Conservation (phyloP, 306 rosid species). For the Cercis canadensis region DNA sequence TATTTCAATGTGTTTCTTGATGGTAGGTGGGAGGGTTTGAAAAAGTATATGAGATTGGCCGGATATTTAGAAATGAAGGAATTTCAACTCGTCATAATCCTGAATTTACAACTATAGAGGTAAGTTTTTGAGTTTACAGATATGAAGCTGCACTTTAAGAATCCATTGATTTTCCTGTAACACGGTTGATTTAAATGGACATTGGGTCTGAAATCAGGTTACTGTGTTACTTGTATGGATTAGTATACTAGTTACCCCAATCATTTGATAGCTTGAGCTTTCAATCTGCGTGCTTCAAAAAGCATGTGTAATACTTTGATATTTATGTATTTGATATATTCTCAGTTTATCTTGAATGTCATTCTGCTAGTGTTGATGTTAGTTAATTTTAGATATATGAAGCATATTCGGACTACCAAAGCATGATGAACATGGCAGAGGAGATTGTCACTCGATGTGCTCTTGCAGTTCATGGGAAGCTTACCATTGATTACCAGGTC, state of each 20-base stretch:
- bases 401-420: conserved; percentile 97
- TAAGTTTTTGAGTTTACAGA: conserved; percentile 35
- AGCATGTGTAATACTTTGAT: conserved; percentile 16
- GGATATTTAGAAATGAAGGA: conserved; percentile 98
- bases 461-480: conserved; percentile 84
- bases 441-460: conserved; percentile 91
- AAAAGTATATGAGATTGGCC: conserved; percentile 93
- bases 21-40: conserved; percentile 97
- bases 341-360: conserved; percentile 32
- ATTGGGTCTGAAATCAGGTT: conserved; percentile 1
- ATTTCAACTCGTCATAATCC: conserved; percentile 99
- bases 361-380: conserved; percentile 55
- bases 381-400: conserved; percentile 84
- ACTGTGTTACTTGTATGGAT: conserved; percentile 17
- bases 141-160: conserved; percentile 1
- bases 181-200: conserved; percentile 26
- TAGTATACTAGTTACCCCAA: conserved; percentile 22
- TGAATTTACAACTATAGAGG: conserved; percentile 98
- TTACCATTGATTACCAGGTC: conserved; percentile 92
- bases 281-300: conserved; percentile 23
- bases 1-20: conserved; percentile 28
- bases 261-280: conserved; percentile 14
- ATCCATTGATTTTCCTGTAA: conserved; percentile 21
- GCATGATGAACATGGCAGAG: conserved; percentile 97
- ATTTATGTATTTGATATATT: conserved; percentile 27